Base-by-base conservation (phyloP, 1,284 basidiomycete genomes). In the Puccinia sorghi region DNA sequence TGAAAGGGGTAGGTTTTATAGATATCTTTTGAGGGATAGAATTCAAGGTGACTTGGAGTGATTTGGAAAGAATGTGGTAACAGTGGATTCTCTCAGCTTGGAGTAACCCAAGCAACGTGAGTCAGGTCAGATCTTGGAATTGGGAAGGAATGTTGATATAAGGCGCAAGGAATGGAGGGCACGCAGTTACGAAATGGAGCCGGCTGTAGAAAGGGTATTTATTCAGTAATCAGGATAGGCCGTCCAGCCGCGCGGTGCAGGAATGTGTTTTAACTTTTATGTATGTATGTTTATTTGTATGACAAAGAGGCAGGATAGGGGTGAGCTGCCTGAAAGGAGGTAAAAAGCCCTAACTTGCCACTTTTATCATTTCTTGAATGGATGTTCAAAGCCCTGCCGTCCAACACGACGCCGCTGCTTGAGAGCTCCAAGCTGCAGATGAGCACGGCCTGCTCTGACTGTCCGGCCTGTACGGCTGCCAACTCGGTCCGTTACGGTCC, bases 41-140 rank as follows among this genome's bases (percentile, higher is more conserved):
- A 67, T 27, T 22, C 64, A 67, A 67, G n/a, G 39, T 12, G 39
- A 11, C 17, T 41, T 43, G 63, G 20, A 20, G 63, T 66, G 64
- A 25, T 67, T 67, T 67, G 15, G 64, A 67, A 67, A 67, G 64
- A 67, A 50, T 67, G 64, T 67, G 22, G 27, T 67, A 50, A n/a
- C 43, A 25, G 13, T 48, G 64, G 32, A 48, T 27, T 67, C 61
- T 63, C 22, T 67, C 48, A 9, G 39, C 13, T 32, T 32, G 32
- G 32, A 32, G 4, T 43, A n/a, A 22, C 64, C 25, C n/a, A 48
- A 15, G 64, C 64, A 67, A 67, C 43, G 27, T 13, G 43, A 43
- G 41, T 50, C 64, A 48, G 41, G 64, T 67, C 27, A 50, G 46
- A 50, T 48, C 64, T 48, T n/a, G 11, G 43, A 32, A 27, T 48